phyloP scores from a whole-genome alignment of 805 yeast species.

The Saccharomyces paradoxus region DNA sequence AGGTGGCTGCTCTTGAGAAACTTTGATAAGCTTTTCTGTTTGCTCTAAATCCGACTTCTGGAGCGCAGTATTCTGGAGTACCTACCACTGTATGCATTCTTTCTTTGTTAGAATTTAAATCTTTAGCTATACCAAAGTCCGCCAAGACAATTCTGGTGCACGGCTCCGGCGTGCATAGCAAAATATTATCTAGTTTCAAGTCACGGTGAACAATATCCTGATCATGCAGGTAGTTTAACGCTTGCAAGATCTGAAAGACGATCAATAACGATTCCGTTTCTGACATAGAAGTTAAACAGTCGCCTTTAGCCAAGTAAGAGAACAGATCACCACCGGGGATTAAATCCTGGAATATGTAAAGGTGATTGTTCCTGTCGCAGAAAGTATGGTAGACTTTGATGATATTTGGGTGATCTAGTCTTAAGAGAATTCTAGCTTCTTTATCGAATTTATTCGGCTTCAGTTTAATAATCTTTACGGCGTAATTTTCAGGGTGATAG shows the following conservation, averaged over 20 bases:
- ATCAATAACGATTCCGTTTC: constrained; percentile 50
- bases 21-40: constrained; percentile 22
- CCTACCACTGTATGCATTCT: constrained; percentile 48
- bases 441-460: constrained; percentile 26
- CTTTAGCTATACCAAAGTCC: constrained; percentile 58
- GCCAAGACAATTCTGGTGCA: constrained; percentile 50
- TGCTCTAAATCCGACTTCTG: constrained; percentile 49
- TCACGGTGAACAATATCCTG: constrained; percentile 57
- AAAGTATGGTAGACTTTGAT: constrained; percentile 36
- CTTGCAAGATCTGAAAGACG: constrained; percentile 48
- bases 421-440: constrained; percentile 38
- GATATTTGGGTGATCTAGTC: constrained; percentile 42
- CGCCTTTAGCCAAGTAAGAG: constrained; percentile 42
- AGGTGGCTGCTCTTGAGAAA: constrained; percentile 23
- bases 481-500: constrained; percentile 31
- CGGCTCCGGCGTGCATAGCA: constrained; percentile 45
- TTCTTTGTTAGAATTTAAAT: constrained; percentile 16
- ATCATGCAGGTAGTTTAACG: constrained; percentile 47
- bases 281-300: constrained; percentile 34
- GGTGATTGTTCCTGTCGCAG: constrained; percentile 17
- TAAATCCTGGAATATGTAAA: constrained; percentile 43
- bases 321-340: constrained; percentile 53
- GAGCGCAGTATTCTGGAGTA: constrained; percentile 67
- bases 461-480: constrained; percentile 41
- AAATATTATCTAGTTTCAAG: constrained; percentile 56